Evolutionary conservation across 2,329 filamentous ascomycete genomes (phyloP), one percentile per base, ranked within the genome.

Genomic region (Beauveria sp.): DNA sequence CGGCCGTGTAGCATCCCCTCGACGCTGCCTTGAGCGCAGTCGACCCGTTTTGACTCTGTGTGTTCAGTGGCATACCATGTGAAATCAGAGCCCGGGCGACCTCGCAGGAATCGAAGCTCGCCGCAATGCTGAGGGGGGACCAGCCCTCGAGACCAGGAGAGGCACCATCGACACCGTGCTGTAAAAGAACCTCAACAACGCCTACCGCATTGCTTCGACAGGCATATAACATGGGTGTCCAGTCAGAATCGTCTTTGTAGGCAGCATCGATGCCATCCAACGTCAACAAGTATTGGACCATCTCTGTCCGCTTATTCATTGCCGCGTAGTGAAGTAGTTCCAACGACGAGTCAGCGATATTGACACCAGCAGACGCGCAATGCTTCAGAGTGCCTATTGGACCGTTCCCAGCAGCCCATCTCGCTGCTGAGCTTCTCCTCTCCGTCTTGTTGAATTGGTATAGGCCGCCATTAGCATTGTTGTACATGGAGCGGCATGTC

Each of bases 21-120:
- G 62, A 58, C 2, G 65, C 65, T 4, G 60, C 60, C n/a, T 59
- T 64, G 43, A 65, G 65, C 5, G 64, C 63, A 6, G 60, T 64
- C 28, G 62, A 66, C 4, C 61, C 60, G 26, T 53, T 62, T 2
- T 58, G 20, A 49, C 64, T 64, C n/a, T 49, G 58, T 1, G 34
- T 34, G 14, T 62, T 49, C 9, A 63, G 49, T 4, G 48, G 58
- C 1, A 62, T 62, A 2, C 62, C 65, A 9, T 60, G 53, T 3
- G 26, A 40, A 10, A 66, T 58, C 18, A 65, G 62, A 5, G 61
- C 40, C 18, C 24, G 54, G 12, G 60, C 63, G 16, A 61, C 62
- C 1, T 62, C 62, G n/a, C 55, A 40, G 24, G 57, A 58, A 26
- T 64, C 62, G 26, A 61, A 62, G 50, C 61, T 62, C 24, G 65